Percentiles rank a stretch among this genome's conserved stretches.
These are phyloP conservation scores for Myriosclerotinia curreyana DNA, from an alignment of 2,329 filamentous ascomycete species.

Conservation along the genomic window DNA sequence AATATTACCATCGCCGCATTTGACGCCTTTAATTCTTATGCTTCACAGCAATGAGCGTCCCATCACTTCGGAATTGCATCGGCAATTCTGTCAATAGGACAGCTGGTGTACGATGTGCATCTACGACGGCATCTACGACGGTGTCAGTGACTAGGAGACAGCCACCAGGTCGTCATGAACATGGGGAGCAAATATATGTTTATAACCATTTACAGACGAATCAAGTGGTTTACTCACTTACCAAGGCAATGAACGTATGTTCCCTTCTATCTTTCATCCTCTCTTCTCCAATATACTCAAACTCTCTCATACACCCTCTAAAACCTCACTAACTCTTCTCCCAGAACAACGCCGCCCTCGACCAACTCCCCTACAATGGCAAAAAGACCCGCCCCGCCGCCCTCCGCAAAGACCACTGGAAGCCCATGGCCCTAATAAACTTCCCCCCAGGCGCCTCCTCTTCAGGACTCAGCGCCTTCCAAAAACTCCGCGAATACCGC, in stretches of 20 bases:
- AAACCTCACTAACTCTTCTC: constrained; percentile 2
- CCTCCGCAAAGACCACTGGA: constrained; percentile 67
- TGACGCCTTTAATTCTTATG: constrained; percentile 11
- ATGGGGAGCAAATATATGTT: constrained; percentile 42
- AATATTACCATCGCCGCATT: constrained; percentile 7
- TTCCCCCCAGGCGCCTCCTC: constrained; percentile 52
- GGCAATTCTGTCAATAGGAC: constrained; percentile 7
- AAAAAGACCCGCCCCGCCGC: constrained; percentile 63
- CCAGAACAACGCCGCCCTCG: constrained; percentile 48
- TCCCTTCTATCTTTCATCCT: not conserved
- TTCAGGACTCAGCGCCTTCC: constrained; percentile 58
- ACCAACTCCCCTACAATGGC: constrained; percentile 62
- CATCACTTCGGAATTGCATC: constrained; percentile 21
- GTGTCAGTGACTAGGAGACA: constrained; percentile 13
- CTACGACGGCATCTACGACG: constrained; percentile 10
- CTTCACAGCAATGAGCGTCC: constrained; percentile 28
- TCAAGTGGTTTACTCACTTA: constrained; percentile 44
- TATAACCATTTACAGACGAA: constrained; percentile 43
- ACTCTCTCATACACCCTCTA: no score
- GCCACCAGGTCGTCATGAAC: constrained; percentile 28
- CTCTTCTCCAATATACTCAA: not conserved
- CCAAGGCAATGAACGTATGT: constrained; percentile 39
- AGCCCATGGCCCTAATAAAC: constrained; percentile 56
- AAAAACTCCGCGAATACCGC: constrained; percentile 63
- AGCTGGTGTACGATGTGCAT: constrained; percentile 24